phyloP scores from a whole-genome alignment of 129 eudicot species.

The Logfia minima region DNA sequence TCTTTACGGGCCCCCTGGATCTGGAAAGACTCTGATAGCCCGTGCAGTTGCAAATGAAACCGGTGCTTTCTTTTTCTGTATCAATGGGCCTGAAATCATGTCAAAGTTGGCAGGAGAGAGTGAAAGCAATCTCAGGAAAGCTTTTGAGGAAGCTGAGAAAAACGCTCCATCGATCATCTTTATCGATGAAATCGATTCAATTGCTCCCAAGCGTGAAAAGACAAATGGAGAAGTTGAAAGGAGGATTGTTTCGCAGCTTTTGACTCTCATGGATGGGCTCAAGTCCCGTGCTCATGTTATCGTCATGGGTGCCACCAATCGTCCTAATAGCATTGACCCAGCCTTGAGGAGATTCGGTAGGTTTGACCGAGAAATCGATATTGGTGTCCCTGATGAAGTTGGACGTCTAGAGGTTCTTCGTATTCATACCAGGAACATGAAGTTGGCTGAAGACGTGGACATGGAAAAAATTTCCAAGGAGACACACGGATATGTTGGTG shows the following conservation, averaged over 20 bases:
- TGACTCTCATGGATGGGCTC: conserved; percentile 93
- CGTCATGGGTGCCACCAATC: conserved; percentile 97
- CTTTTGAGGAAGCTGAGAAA: conserved; percentile 94
- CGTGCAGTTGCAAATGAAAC: conserved; percentile 97
- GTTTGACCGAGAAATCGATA: conserved; percentile 90
- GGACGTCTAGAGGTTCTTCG: conserved; percentile 95
- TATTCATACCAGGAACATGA: conserved; percentile 95
- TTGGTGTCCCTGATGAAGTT: conserved; percentile 95
- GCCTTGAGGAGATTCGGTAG: conserved; percentile 92
- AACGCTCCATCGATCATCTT: conserved; percentile 87
- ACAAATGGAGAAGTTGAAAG: conserved; percentile 96
- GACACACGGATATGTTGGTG: conserved; percentile 95
- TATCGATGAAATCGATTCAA: conserved; percentile 92
- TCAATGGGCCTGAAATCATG: conserved; percentile 95
- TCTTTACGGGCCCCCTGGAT: conserved; percentile 94
- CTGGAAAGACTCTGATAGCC: conserved; percentile 91
- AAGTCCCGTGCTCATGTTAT: conserved; percentile 92
- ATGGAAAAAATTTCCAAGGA: conserved; percentile 83
- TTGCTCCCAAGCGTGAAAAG: conserved; percentile 93
- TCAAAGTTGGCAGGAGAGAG: conserved; percentile 98
- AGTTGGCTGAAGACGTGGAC: conserved; percentile 87
- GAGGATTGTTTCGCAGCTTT: conserved; percentile 88
- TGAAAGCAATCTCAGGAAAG: conserved; percentile 91
- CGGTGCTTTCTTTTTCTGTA: conserved; percentile 92
- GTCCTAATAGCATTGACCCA: conserved; percentile 97